Base-by-base conservation (phyloP, 164 flowering plant genomes). In the Amborella trichopoda region DNA sequence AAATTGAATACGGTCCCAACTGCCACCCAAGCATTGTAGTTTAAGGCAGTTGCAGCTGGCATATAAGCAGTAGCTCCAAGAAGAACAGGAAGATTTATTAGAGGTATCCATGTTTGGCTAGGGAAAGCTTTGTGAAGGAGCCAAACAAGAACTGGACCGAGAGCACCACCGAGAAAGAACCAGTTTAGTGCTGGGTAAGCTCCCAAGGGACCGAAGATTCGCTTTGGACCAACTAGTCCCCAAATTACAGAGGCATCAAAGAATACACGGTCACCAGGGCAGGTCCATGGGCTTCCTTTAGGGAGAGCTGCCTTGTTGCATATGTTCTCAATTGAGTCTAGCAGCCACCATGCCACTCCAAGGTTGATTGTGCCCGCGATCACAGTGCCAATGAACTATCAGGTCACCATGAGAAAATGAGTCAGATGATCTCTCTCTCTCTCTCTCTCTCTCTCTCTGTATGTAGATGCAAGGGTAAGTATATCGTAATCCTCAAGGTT, bases 231-330 rank as follows among this genome's bases (percentile, higher is more conserved):
- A 1, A 71, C 91, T 46, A 90, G 49, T 44, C 94, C 95, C 97
- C 94, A 86, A 48, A 86, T 83, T 3, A 90, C 97, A 2, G 95
- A 90, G 43, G 97, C 95, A 61, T 83, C 94, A 21, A 79, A 90
- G 70, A 90, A 90, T 42, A 85, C 95, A 9, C 91, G 65, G 36
- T 90, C 91, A 17, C 72, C 52, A 1, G 95, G 91, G 60, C 97
- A 82, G 9, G 83, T 80, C 91, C 91, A 86, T 0, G 85, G 80
- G 37, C 95, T 82, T 51, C 67, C 53, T 12, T 71, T 53, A 16
- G 80, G 77, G 17, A 78, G 80, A 6, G 66, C 55, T 0, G 74
- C 49, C 1, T 53, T 60, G 1, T 76, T 66, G 62, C 96, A 86
- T 17, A 86, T 86, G 75, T 82, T 55, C n/a, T 58, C 48, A 3